phyloP scores from a whole-genome alignment of 495 filamentous ascomycete genomes.

The Clavariopsis aquatica region DNA sequence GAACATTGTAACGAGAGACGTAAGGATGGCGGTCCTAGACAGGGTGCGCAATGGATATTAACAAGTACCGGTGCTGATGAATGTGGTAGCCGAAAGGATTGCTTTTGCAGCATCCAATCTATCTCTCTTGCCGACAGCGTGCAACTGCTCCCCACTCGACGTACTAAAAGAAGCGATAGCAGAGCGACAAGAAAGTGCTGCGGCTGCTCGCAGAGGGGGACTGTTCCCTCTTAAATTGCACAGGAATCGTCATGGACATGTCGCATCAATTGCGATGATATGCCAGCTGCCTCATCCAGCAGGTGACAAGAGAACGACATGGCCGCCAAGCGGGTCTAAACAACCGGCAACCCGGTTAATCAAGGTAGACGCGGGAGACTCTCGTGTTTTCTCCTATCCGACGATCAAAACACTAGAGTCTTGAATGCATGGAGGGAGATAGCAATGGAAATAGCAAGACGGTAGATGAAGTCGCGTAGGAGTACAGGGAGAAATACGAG shows the following conservation, averaged over 20 bases:
- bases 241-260: slow-evolving; percentile 16
- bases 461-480: neutral
- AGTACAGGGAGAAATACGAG: neutral
- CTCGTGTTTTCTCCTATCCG: neutral
- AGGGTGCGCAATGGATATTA: neutral
- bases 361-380: neutral
- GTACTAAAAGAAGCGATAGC: neutral
- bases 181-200: neutral
- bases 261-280: slow-evolving; percentile 7
- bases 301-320: slow-evolving; percentile 22
- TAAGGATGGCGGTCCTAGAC: neutral
- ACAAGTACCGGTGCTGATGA: neutral
- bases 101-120: neutral
- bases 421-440: neutral
- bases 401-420: neutral
- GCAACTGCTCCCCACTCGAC: neutral
- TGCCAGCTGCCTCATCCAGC: slow-evolving; percentile 29
- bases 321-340: slow-evolving; percentile 23
- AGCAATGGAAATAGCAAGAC: neutral
- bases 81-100: neutral
- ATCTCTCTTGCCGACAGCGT: neutral
- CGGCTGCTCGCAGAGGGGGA: neutral
- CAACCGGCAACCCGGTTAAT: slow-evolving; percentile 29
- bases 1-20: slow-evolving; percentile 7
- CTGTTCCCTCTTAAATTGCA: neutral